These are phyloP conservation scores for Alternaria panax DNA, from an alignment of 2,329 filamentous ascomycete species.

Conservation along the genomic window DNA sequence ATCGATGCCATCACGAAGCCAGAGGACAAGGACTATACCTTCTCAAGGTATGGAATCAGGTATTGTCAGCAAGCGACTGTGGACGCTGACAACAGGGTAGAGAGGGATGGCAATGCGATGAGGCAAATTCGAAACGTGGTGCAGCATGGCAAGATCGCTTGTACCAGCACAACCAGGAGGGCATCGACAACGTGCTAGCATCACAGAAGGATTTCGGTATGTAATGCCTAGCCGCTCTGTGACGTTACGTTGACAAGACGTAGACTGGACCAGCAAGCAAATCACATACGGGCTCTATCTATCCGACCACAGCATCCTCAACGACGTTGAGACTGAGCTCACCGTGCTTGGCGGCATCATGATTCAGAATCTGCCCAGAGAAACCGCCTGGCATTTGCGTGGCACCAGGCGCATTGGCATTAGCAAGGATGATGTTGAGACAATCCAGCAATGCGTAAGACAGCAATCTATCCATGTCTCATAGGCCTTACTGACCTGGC, in stretches of 20 bases:
- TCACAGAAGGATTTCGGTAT: conserved; percentile 57
- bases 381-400: conserved; percentile 65
- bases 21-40: conserved; percentile 65
- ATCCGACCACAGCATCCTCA: conserved; percentile 63
- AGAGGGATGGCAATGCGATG: conserved; percentile 65
- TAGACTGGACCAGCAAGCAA: conserved; percentile 61
- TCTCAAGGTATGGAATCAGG: conserved; percentile 52
- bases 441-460: conserved; percentile 51
- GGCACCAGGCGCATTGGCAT: conserved; percentile 60
- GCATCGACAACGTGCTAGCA: conserved; percentile 50
- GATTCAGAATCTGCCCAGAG: conserved; percentile 62
- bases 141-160: conserved; percentile 64
- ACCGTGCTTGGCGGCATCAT: conserved; percentile 64
- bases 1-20: conserved; percentile 60
- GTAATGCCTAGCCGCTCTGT: conserved; percentile 2
- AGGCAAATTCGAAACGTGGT: conserved; percentile 62
- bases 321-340: conserved; percentile 63
- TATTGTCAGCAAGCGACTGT: neutral
- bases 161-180: conserved; percentile 60
- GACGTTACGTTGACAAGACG: neutral
- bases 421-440: conserved; percentile 54
- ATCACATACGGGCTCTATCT: conserved; percentile 68
- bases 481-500: conserved; percentile 9
- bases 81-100: conserved; percentile 28
- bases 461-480: neutral